Base-by-base conservation (phyloP, 2,329 filamentous ascomycete species). In the Colletotrichum camelliae region DNA sequence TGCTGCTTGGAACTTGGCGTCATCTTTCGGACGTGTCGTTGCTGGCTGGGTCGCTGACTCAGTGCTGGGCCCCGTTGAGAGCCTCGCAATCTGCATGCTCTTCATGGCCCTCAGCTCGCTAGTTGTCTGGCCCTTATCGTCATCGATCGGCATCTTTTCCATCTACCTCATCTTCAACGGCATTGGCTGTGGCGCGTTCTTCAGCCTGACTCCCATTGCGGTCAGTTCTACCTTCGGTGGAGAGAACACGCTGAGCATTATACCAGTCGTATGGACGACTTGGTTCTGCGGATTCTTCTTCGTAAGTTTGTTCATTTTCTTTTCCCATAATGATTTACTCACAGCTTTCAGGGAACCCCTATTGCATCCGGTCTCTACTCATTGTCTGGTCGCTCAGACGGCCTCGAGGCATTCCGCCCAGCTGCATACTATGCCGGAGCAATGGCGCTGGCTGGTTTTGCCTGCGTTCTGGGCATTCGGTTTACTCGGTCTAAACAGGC, bases 251-350 rank as follows among this genome's bases (percentile, higher is more conserved):
- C 76, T 82, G 70, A 78, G 77, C 8, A 79, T 81, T 7, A 72
- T 82, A 4, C 81, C 81, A 2, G 77, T 82, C 7, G 69, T 81
- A 35, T 82, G 81, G 81, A 77, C 78, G 16, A 76, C 78, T 1
- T 82, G 81, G 80, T 79, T 81, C 13, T 81, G 80, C 57, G 81
- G 81, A 0, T 82, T 80, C 67, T 81, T 81, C 33, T 79, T 82
- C 16, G 81, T 81, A 21, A 77, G 80, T 69, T 5, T 7, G 12
- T 64, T 64, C 12, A 24, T 16, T 21, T 27, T 33, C 18, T 0
- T 21, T 7, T 2, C 18, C 10, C 12, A 27, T 1, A 21, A 37
- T 1, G 2, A 27, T 13, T 27, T 29, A 10, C 21, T 10, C 35
- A 24, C 7, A 18, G 5, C 18, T 16, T 7, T 10, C 15, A 82